phyloP scores from a whole-genome alignment of 176 grass and related monocot species.

The Cocos nucifera region DNA sequence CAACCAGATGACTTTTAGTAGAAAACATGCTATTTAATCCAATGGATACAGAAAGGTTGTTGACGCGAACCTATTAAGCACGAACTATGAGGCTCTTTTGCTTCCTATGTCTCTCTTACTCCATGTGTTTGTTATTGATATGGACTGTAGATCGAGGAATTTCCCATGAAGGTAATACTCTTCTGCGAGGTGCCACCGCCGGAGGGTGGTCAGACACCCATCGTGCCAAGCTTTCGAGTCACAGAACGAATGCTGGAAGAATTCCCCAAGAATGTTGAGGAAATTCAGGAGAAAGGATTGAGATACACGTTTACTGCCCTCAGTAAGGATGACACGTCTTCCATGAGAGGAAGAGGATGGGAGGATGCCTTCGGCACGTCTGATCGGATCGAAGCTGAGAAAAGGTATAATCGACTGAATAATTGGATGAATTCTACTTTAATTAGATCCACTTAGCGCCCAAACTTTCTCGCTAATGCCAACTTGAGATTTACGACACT shows the following conservation, averaged over 20 bases:
- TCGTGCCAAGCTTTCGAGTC: conserved; percentile 63
- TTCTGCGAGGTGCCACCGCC: conserved; percentile 50
- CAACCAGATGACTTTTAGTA: too few species aligned
- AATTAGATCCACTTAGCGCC: too few species aligned
- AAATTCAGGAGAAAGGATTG: conserved; percentile 37
- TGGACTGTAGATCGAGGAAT: conserved; percentile 30
- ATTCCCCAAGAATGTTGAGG: conserved; percentile 49
- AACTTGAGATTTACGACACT: too few species aligned
- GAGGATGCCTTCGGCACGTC: conserved; percentile 57
- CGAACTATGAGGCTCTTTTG: too few species aligned
- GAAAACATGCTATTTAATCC: too few species aligned
- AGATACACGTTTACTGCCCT: conserved; percentile 53
- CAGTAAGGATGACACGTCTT: conserved; percentile 55
- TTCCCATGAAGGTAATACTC: conserved; percentile 35
- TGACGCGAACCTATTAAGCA: too few species aligned
- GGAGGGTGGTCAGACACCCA: conserved; percentile 48
- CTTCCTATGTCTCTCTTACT: too few species aligned
- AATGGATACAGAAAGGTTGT: too few species aligned
- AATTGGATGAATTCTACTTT: too few species aligned
- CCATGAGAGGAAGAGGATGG: conserved; percentile 58
- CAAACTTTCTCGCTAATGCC: too few species aligned
- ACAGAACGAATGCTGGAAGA: conserved; percentile 40
- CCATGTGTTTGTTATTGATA: neutral
- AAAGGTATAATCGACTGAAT: conserved; percentile 5
- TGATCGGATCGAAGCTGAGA: conserved; percentile 42